These are phyloP conservation scores for Saitozyma podzolica DNA, from an alignment of 768 basidiomycete species.

Conservation along the genomic window DNA sequence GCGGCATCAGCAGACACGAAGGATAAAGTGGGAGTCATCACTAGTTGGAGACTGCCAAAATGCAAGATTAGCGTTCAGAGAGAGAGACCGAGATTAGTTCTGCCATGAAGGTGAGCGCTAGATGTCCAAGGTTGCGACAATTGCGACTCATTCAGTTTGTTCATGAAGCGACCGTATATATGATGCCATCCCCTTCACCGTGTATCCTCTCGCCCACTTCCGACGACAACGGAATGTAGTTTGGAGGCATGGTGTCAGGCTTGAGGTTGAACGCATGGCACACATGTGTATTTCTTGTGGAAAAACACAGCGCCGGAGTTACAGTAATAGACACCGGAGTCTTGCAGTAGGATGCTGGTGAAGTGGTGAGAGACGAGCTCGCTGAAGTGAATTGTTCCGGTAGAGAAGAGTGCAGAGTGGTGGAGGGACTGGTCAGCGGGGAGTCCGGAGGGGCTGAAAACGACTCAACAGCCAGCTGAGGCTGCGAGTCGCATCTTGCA, in stretches of 20 bases:
- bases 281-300: conserved; percentile 7
- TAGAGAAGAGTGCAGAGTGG: conserved; percentile 18
- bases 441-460: conserved; percentile 40
- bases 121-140: no score
- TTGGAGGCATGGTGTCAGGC: conserved; percentile 18
- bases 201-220: no score
- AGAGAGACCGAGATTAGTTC: no score
- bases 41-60: no score
- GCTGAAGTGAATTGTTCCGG: conserved; percentile 34
- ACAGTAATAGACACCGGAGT: conserved; percentile 44
- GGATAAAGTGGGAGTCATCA: no score
- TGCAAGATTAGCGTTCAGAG: no score
- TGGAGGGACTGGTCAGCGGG: conserved; percentile 15
- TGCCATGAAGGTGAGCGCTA: no score
- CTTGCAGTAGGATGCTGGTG: conserved; percentile 45
- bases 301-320: conserved; percentile 19
- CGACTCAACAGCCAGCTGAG: conserved; percentile 14
- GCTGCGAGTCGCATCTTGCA: conserved; percentile 32
- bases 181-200: no score
- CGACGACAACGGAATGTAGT: no score
- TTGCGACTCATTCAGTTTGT: no score
- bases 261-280: neutral
- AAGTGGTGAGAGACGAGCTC: conserved; percentile 38
- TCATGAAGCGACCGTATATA: no score
- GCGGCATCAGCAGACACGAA: no score